Conservation (phyloP, 2,329 filamentous ascomycete species). For the Pyricularia sp. region DNA sequence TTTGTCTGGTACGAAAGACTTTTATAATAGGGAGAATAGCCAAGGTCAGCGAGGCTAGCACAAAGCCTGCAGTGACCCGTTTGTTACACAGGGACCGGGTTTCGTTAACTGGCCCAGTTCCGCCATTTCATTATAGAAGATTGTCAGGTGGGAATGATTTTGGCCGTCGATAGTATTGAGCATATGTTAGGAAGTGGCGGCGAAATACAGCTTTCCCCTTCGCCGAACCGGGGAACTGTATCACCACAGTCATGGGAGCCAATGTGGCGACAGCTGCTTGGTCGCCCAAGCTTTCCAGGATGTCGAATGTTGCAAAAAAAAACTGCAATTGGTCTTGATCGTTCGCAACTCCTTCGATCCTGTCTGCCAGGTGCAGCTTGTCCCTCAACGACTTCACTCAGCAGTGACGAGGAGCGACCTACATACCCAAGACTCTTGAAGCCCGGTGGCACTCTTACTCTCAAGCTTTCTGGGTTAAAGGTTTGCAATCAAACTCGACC, state of each 20-base stretch:
- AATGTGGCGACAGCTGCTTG: neutral
- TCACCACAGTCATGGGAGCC: neutral
- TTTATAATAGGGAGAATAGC: neutral
- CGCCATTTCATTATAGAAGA: neutral
- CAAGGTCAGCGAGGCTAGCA: neutral
- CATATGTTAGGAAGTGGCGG: neutral
- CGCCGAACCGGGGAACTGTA: neutral
- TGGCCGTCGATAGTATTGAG: neutral
- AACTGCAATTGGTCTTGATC: neutral
- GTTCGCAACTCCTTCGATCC: neutral
- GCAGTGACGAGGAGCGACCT: neutral
- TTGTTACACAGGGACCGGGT: neutral
- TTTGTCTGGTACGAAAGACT: neutral
- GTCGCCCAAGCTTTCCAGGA: neutral
- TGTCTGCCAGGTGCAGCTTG: neutral
- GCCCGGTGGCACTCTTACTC: neutral
- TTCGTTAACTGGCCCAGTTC: neutral
- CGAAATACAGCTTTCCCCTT: neutral
- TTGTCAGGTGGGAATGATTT: neutral
- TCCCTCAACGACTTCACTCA: neutral
- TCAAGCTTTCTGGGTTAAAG: neutral
- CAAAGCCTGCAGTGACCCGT: neutral
- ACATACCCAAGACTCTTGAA: neutral
- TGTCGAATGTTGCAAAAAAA: neutral
- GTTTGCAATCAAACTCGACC: neutral